phyloP scores from a whole-genome alignment of 1,139 yeast genomes.

The Zhuliangozyma parablackwelliae region DNA sequence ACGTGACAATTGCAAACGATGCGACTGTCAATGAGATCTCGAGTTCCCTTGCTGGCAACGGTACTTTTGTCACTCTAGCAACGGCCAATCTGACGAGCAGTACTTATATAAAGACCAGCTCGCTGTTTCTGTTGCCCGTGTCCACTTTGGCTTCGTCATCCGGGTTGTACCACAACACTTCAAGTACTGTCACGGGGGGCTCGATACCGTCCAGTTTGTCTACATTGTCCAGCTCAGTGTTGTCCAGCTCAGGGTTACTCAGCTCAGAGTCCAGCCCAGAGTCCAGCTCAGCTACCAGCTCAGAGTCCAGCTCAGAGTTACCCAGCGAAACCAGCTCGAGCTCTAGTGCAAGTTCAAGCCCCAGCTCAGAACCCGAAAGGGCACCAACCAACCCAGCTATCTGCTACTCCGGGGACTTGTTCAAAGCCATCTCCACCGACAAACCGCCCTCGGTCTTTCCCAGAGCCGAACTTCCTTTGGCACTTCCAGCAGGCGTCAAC shows the following conservation, averaged over 20 bases:
- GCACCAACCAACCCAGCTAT: too few relatives aligned
- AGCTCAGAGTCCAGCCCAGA: not conserved
- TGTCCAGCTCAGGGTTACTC: not conserved
- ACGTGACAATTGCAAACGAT: conserved; percentile 7
- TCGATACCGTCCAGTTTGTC: too few relatives aligned
- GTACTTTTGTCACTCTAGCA: not conserved
- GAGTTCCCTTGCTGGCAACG: not conserved
- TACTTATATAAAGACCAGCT: not conserved
- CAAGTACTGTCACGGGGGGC: too few relatives aligned
- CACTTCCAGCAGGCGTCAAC: conserved; percentile 44
- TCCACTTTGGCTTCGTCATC: too few relatives aligned
- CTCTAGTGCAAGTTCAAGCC: not conserved
- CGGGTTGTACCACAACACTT: too few relatives aligned
- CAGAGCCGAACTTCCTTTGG: conserved; percentile 46
- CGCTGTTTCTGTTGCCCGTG: too few relatives aligned
- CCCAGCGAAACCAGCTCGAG: too few relatives aligned
- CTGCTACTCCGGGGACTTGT: conserved; percentile 38
- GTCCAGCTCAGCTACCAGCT: not conserved
- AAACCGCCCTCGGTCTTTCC: conserved; percentile 50
- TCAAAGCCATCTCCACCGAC: conserved; percentile 43
- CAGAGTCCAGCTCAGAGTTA: not conserved
- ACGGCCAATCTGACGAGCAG: not conserved
- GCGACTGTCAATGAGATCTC: not conserved
- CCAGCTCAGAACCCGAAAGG: conserved; percentile 1
- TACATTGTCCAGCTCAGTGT: too few relatives aligned